Base-by-base conservation (phyloP, 1,139 yeast genomes). In the Hemisphaericaspora lyxosophila region DNA sequence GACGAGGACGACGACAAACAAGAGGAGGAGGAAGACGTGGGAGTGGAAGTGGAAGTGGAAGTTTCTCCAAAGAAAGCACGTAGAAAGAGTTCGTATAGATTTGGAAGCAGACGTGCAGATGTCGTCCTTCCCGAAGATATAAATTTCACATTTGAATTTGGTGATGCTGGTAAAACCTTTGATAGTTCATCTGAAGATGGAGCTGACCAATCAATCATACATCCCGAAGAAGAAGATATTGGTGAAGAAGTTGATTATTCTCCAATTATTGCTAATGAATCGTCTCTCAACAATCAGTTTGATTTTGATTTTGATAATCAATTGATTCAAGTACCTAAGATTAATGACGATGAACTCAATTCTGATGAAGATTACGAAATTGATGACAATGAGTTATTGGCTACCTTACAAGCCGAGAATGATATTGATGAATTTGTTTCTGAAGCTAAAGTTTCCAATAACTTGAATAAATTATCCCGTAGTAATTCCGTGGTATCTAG, bases 311-410 rank as follows among this genome's bases (percentile, higher is more conserved):
- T 69, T 43, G 68, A 64, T 40, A 46, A 62, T 32, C 69, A 65
- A 36, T 57, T 62, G 27, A 53, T 67, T 15, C 67, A 67, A 40
- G 81, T 75, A 2, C 82, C 82, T 2, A 72, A 70, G 44, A 62
- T 77, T 42, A 67, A 68, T 35, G 80, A 75, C 14, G 75, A 71
- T 25, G 82, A 76, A 34, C 53, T 75, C 23, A 70, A 75, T 47
- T 80, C 88, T 0, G 89, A 82, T 43, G 86, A 76, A 8, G 83
- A 78, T 51, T 77, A 81, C 53, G 87, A 82, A 51, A 78, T 83
- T 44, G 89, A 83, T 54, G 85, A 82, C 50, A 83, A 82, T 49
- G 85, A 81, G 45, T 69, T 83, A 42, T 70, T 83, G 40, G 83
- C 83, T 31, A 81, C 88, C 0, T 64, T 80, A 36, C 85, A 81